Percentiles rank a stretch among this genome's conserved stretches.
Evolutionary conservation across 495 filamentous ascomycete species (phyloP).

Genomic region (Aspergillus taichungensis): DNA sequence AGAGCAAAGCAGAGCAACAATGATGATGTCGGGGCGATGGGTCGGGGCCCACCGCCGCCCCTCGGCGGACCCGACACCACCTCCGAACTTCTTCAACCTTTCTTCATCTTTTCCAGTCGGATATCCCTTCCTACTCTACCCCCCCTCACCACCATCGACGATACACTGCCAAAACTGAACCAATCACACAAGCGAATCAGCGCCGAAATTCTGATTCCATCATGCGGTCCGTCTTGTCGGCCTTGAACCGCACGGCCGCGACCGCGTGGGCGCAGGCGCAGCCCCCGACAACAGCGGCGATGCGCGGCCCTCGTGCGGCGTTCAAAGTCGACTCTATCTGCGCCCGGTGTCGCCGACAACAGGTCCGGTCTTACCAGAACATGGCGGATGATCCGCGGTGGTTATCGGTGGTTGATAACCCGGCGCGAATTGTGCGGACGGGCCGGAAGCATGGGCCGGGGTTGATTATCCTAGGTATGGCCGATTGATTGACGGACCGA

Average conservation of each 20-base stretch:
- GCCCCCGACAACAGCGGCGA: conserved; percentile 12
- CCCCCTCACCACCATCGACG: not conserved
- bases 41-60: not conserved
- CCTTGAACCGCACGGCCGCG: conserved; percentile 18
- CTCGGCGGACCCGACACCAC: not conserved
- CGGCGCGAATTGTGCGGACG: conserved; percentile 63
- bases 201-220: not conserved
- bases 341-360: conserved; percentile 30
- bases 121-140: too few species aligned
- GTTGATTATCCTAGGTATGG: conserved; percentile 65
- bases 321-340: conserved; percentile 28
- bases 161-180: not conserved
- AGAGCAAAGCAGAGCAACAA: conserved; percentile 3
- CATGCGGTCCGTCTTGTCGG: conserved; percentile 28
- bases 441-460: conserved; percentile 71
- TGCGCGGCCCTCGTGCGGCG: conserved; percentile 10
- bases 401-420: conserved; percentile 76
- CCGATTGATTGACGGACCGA: conserved; percentile 1
- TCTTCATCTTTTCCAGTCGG: too few species aligned
- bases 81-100: too few species aligned
- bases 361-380: conserved; percentile 21
- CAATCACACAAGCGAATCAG: not conserved
- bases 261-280: conserved; percentile 16
- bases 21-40: conserved; percentile 3
- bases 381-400: conserved; percentile 61